Percentiles rank a stretch among this genome's conserved stretches.
These are phyloP conservation scores for Carex myosuroides DNA, from an alignment of 176 grass and related monocot genomes.

Conservation along the genomic window DNA sequence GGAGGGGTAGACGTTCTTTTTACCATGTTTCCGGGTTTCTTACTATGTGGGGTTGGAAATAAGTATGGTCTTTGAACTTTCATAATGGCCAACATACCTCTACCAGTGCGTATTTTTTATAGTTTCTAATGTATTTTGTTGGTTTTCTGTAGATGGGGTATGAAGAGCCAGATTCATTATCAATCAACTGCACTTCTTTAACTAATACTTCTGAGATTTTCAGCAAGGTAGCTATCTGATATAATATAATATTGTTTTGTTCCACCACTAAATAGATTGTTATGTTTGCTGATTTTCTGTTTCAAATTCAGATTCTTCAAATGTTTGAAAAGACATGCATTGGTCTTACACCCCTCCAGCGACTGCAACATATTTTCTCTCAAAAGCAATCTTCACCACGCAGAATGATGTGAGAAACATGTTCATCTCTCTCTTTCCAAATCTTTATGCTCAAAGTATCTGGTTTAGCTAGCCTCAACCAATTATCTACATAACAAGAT, in stretches of 20 bases:
- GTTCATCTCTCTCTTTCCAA: not conserved
- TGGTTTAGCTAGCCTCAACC: not conserved
- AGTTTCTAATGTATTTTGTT: not conserved
- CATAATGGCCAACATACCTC: not conserved
- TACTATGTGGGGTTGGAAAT: not conserved
- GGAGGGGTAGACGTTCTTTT: not conserved
- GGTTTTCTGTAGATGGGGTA: slow-evolving; percentile 34
- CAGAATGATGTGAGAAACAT: slow-evolving; percentile 69
- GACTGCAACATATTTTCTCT: slow-evolving; percentile 63
- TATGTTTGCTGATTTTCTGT: slow-evolving; percentile 15
- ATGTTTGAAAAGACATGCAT: slow-evolving; percentile 44
- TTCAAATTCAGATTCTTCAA: slow-evolving; percentile 64
- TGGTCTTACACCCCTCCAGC: slow-evolving; percentile 53
- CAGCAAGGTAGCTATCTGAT: slow-evolving; percentile 45
- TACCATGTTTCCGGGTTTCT: not conserved
- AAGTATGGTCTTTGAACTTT: not conserved
- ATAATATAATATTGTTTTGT: not conserved
- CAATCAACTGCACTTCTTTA: slow-evolving; percentile 84
- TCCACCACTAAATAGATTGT: not conserved
- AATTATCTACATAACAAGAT: not conserved
- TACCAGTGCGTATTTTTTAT: not conserved
- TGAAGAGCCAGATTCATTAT: slow-evolving; percentile 55
- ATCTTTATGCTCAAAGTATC: not conserved
- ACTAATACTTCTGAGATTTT: slow-evolving; percentile 69
- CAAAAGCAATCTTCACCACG: slow-evolving; percentile 38